Conservation (phyloP, 805 yeast species). For the Ogataea degrootiae region DNA sequence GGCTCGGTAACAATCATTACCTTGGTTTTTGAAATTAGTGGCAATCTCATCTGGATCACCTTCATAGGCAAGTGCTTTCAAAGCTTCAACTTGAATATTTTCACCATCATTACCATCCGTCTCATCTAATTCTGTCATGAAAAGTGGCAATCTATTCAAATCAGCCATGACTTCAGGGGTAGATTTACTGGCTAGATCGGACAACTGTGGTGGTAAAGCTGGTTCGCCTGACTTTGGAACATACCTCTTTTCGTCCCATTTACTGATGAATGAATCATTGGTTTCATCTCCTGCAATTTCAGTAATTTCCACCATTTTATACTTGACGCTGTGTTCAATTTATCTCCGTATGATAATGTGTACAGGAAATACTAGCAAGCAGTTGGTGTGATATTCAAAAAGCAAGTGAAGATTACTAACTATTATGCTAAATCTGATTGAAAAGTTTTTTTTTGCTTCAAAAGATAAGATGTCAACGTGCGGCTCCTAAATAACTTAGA, state of each 20-base stretch:
- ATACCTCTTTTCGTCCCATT: constrained; percentile 30
- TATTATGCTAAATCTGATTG: too few relatives aligned
- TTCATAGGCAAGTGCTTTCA: constrained; percentile 86
- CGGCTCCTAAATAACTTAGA: too few relatives aligned
- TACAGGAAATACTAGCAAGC: too few relatives aligned
- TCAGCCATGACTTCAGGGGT: constrained; percentile 75
- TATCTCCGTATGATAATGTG: background rate
- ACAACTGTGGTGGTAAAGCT: constrained; percentile 75
- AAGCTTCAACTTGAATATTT: constrained; percentile 75
- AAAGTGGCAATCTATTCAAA: constrained; percentile 81
- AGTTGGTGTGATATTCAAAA: too few relatives aligned
- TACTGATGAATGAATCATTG: constrained; percentile 19
- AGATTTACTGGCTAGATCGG: constrained; percentile 55
- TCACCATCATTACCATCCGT: constrained; percentile 75
- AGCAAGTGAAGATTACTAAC: too few relatives aligned
- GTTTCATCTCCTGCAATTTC: constrained; percentile 19
- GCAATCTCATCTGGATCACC: constrained; percentile 95
- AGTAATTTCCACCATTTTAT: constrained; percentile 28
- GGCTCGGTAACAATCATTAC: constrained; percentile 76
- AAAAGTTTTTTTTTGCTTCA: too few relatives aligned
- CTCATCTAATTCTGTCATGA: constrained; percentile 84
- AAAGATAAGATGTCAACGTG: too few relatives aligned
- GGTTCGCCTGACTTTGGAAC: constrained; percentile 53
- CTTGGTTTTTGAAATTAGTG: constrained; percentile 83
- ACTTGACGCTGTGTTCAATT: background rate